Percentiles rank a stretch among this genome's conserved stretches.
Conservation (phyloP, 78 protist species). For the Monocercomonoides exilis region DNA sequence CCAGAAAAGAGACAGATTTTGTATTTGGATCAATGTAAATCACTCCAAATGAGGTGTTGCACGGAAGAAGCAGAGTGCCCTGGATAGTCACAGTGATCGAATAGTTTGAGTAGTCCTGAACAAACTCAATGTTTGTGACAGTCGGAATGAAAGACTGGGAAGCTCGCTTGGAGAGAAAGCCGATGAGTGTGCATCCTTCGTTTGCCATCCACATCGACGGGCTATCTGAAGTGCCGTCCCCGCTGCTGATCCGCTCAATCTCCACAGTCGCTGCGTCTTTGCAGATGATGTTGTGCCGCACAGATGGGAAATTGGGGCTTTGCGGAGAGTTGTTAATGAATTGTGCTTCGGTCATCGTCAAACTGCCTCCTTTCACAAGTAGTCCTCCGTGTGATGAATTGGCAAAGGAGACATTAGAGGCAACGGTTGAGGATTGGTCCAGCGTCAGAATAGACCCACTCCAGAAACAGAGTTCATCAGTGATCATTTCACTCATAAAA, state of each 20-base stretch:
- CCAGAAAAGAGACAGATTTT: no score
- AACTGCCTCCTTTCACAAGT: background rate
- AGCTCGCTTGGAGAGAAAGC: background rate
- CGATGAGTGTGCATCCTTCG: background rate
- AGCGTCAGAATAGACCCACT: background rate
- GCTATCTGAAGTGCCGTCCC: background rate
- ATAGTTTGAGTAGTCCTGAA: no score
- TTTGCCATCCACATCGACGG: background rate
- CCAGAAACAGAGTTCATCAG: background rate
- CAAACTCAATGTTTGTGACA: background rate
- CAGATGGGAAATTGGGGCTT: background rate
- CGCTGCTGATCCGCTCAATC: background rate
- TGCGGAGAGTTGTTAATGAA: background rate
- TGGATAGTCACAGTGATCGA: no score
- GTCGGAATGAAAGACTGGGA: background rate
- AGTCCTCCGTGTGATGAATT: background rate
- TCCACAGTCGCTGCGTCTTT: background rate
- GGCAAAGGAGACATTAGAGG: background rate
- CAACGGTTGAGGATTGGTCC: background rate
- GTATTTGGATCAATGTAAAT: no score
- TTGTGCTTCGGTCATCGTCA: background rate
- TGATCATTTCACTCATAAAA: no score
- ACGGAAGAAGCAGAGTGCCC: no score
- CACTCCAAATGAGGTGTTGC: no score
- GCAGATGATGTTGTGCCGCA: background rate